Base-by-base conservation (phyloP, 2,329 filamentous ascomycete genomes). In the Phyllosticta ampelicida region DNA sequence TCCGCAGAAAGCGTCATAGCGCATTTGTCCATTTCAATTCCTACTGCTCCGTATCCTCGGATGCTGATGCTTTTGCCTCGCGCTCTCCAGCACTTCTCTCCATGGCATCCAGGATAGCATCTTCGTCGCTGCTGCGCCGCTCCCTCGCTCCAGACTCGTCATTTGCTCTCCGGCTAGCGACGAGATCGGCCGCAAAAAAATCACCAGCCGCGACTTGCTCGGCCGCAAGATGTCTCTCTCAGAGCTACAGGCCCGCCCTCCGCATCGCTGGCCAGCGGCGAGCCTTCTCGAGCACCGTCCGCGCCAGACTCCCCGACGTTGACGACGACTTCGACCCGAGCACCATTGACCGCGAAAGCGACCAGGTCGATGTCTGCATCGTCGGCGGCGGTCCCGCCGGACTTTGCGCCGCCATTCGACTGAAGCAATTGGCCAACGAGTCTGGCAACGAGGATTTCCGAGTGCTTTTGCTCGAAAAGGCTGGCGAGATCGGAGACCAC, bases 301-400 rank as follows among this genome's bases (percentile, higher is more conserved):
- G 67, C 56, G 55, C 65, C 54, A 63, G 65, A 53, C 64, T 72
- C 28, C 67, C 68, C 29, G 71, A 74, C 16, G 70, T 68, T 2
- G 71, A 75, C 51, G 72, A 75, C 56, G 66, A 66, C 36, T 74
- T 76, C 61, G 73, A 78, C 60, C 74, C 75, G 19, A 66, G 67
- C 29, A 72, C 78, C 58, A 78, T 91, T 60, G 92, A 97, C 63
- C 86, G 94, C 63, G 94, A 97, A 72, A 87, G 84, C 56, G 94
- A 99, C 68, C 78, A 94, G 74, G 94, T 99, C 28, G 94, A 99
- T 73, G 91, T 99, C 28, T 95, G 90, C 74, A 97, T 99, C 67
- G 84, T 99, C 56, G 94, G 94, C 68, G 94, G 89, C 72, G 92
- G 94, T n/a, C 94, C 94, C 56, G 89, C 94, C 55, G 94, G 94